phyloP scores from a whole-genome alignment of 2,329 filamentous ascomycete genomes.

The Xylaria multiplex region DNA sequence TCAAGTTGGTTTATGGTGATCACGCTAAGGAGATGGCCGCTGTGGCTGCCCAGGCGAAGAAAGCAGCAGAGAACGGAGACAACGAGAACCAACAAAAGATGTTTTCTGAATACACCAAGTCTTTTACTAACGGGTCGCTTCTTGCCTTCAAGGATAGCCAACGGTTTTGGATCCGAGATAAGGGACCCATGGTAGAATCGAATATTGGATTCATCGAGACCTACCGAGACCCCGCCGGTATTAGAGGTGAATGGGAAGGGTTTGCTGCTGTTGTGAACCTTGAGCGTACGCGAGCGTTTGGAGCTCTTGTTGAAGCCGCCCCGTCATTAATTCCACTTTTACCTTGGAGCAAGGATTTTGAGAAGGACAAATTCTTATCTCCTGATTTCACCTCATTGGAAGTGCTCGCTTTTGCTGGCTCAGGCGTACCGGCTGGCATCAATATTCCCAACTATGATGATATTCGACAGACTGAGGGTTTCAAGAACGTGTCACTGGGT shows the following conservation, averaged over 20 bases:
- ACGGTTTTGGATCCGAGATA: constrained; percentile 83
- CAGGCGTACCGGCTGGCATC: constrained; percentile 74
- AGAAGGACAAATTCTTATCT: constrained; percentile 94
- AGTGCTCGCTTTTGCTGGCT: constrained; percentile 81
- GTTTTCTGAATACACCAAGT: constrained; percentile 72
- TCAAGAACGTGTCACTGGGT: constrained; percentile 93
- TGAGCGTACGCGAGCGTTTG: constrained; percentile 89
- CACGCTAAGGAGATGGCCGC: constrained; percentile 75
- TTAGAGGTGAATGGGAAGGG: constrained; percentile 86
- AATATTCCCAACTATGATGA: constrained; percentile 61
- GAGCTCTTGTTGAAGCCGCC: constrained; percentile 82
- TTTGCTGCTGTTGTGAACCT: constrained; percentile 87
- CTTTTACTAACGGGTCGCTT: constrained; percentile 78
- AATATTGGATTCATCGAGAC: constrained; percentile 89
- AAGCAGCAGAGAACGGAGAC: constrained; percentile 73
- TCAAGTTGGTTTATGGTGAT: constrained; percentile 80
- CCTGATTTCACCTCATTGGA: constrained; percentile 97
- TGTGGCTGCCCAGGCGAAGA: constrained; percentile 73
- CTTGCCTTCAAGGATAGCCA: constrained; percentile 84
- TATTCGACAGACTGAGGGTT: constrained; percentile 81
- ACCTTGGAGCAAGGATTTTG: constrained; percentile 88
- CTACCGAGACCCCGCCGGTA: constrained; percentile 83
- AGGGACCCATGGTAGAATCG: constrained; percentile 80
- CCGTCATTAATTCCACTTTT: constrained; percentile 86
- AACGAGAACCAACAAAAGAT: constrained; percentile 76